Evolutionary conservation across 306 rosid species (phyloP), one percentile per base, ranked within the genome.

Genomic region (Rosa chinensis): DNA sequence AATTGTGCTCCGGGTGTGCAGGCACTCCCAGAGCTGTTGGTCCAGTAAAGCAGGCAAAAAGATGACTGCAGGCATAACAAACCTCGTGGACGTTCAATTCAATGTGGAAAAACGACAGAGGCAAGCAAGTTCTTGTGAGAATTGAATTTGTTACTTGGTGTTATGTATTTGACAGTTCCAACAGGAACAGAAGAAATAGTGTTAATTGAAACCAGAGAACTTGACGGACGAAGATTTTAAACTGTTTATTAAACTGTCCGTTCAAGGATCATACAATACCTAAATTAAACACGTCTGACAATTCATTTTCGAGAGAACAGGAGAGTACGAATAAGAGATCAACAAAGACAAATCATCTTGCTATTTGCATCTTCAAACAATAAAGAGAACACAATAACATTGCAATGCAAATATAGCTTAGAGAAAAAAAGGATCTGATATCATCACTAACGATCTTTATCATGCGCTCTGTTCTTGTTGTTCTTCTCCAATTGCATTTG

Each of bases 1-100:
- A 52, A 58, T 77, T 2, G 1, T 14, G 52, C 52, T 78, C 40
- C 52, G 83, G 81, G 78, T 79, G 53, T 72, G 82, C 89, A 92
- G 97, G 99, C 48, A 94, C 99, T 85, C 99, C 99, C 40, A 78
- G 85, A 45, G 99, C 3, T 97, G 91, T 83, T 97, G 99, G 74
- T 97, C 97, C 5, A 97, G 92, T 73, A 92, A 85, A 86, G 88
- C 87, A 77, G 97, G 97, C 66, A 92, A 92, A 86, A 94, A 76
- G 84, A 76, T 94, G 32, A 91, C 99, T 53, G 97, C 97, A 0
- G 99, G 99, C 50, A 88, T 94, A 78, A 92, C 99, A 43, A 86
- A 87, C 59, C 91, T 92, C 14, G 79, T 89, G 80, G 99, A 92
- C 5, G 89, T 90, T 20, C 74, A 86, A 69, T 94, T 92, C 79